These are phyloP conservation scores for Boletus semigastroideus DNA, from an alignment of 1,284 basidiomycete genomes.

Conservation along the genomic window DNA sequence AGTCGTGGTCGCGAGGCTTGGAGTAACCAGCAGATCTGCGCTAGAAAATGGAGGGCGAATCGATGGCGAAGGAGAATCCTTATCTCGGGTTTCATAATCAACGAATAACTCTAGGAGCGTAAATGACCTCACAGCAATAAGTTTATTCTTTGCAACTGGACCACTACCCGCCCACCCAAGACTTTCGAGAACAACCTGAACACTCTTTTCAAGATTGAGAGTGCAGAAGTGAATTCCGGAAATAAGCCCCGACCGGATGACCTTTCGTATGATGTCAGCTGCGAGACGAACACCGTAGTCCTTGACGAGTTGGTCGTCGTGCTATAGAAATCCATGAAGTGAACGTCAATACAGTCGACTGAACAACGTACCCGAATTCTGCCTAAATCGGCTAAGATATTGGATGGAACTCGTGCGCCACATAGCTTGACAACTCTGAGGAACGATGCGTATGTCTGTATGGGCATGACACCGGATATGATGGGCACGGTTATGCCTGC, in stretches of 20 bases:
- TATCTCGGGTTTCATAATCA: constrained; percentile 10
- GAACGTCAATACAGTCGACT: constrained; percentile 13
- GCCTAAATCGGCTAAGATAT: constrained; percentile 70
- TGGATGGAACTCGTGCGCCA: constrained; percentile 75
- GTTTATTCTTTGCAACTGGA: constrained; percentile 52
- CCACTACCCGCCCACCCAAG: constrained; percentile 65
- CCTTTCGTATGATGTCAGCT: constrained; percentile 67
- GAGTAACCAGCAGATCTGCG: constrained; percentile 54
- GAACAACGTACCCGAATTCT: constrained; percentile 68
- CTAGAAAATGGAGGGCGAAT: constrained; percentile 27
- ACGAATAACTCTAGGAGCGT: constrained; percentile 2
- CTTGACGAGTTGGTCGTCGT: constrained; percentile 90
- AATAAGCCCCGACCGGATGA: constrained; percentile 56
- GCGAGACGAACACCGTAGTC: constrained; percentile 84
- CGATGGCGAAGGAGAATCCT: constrained; percentile 42
- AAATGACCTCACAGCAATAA: constrained; percentile 59
- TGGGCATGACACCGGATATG: constrained; percentile 97
- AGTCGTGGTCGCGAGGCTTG: constrained; percentile 41
- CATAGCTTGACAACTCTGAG: constrained; percentile 88
- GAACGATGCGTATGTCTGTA: constrained; percentile 95
- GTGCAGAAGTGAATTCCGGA: constrained; percentile 95
- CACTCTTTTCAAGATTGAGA: constrained; percentile 95
- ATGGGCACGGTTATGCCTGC: constrained; percentile 88
- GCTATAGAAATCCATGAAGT: constrained; percentile 43
- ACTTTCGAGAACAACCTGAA: constrained; percentile 82